Evolutionary conservation across 225 moss, liverwort and hornwort species (phyloP).

Genomic region (Asterella californica): DNA sequence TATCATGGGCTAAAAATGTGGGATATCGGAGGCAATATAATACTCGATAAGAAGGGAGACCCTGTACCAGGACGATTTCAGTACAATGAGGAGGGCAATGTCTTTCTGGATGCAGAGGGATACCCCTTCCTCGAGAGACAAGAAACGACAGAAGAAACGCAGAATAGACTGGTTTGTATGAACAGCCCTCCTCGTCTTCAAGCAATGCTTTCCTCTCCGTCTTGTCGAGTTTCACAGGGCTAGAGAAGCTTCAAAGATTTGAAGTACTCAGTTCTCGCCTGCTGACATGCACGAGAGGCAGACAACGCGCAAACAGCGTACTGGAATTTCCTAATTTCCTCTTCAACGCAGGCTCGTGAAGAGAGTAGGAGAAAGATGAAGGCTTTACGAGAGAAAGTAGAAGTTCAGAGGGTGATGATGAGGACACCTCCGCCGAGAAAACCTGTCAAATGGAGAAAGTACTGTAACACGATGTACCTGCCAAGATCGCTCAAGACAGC

Average conservation of each 20-base stretch:
- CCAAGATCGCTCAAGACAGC: conserved; percentile 36
- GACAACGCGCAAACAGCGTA: not conserved
- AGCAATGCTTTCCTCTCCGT: not conserved
- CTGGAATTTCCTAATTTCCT: not conserved
- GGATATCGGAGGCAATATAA: conserved; percentile 24
- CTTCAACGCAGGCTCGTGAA: conserved; percentile 28
- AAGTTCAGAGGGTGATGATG: conserved; percentile 39
- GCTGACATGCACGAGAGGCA: not conserved
- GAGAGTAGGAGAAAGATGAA: conserved; percentile 25
- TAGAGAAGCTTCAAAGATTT: not conserved
- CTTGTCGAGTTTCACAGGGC: not conserved
- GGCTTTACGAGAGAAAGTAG: conserved; percentile 37
- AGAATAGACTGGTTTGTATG: conserved; percentile 30
- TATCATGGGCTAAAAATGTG: conserved; percentile 18
- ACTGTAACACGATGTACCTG: conserved; percentile 32
- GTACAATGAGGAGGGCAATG: conserved; percentile 23
- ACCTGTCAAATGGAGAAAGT: conserved; percentile 37
- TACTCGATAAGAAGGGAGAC: conserved; percentile 24
- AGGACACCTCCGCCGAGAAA: conserved; percentile 35
- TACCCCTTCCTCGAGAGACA: conserved; percentile 41
- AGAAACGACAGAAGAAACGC: conserved; percentile 39
- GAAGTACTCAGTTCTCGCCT: not conserved
- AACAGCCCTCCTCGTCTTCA: not conserved
- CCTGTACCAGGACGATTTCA: conserved; percentile 39
- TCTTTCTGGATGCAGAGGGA: conserved; percentile 37